phyloP scores from a whole-genome alignment of 2,329 filamentous ascomycete species.

The Cercospora brassicicola region DNA sequence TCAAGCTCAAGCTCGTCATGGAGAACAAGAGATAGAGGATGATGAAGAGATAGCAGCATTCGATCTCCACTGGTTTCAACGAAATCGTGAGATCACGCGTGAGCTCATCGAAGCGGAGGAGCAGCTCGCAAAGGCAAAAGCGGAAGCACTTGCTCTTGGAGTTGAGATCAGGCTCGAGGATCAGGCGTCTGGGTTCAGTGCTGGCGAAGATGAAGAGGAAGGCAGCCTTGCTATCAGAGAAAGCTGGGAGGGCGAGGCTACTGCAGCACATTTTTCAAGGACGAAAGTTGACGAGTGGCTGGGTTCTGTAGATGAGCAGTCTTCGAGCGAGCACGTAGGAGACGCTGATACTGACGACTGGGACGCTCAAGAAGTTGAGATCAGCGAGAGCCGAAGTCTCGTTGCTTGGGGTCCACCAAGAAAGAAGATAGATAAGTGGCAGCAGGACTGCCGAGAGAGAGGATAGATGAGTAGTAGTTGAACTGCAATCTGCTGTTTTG shows the following conservation, averaged over 20 bases:
- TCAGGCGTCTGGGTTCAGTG: neutral
- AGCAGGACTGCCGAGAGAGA: neutral
- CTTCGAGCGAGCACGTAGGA: neutral
- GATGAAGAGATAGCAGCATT: slow-evolving; percentile 3
- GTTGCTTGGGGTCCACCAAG: neutral
- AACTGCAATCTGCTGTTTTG: neutral
- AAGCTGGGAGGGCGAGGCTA: neutral
- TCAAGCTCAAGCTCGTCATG: neutral
- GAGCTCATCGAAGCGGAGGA: slow-evolving; percentile 24
- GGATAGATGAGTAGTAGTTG: neutral
- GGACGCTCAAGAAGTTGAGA: neutral
- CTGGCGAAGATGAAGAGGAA: neutral
- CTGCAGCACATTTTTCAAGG: neutral
- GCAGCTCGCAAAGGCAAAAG: slow-evolving; percentile 8
- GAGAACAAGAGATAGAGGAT: neutral
- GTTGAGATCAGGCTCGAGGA: neutral
- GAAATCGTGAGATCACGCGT: slow-evolving; percentile 7
- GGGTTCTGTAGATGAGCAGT: neutral
- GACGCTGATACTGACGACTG: neutral
- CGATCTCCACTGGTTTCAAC: slow-evolving; percentile 19
- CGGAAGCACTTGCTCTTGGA: slow-evolving; percentile 8
- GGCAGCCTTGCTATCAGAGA: neutral
- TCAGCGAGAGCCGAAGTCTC: neutral
- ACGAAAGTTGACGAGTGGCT: neutral
- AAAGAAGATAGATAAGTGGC: neutral